Percentiles rank a stretch among this genome's conserved stretches.
phyloP scores from a whole-genome alignment of 1,284 basidiomycete genomes.

The Thelephora terrestris region DNA sequence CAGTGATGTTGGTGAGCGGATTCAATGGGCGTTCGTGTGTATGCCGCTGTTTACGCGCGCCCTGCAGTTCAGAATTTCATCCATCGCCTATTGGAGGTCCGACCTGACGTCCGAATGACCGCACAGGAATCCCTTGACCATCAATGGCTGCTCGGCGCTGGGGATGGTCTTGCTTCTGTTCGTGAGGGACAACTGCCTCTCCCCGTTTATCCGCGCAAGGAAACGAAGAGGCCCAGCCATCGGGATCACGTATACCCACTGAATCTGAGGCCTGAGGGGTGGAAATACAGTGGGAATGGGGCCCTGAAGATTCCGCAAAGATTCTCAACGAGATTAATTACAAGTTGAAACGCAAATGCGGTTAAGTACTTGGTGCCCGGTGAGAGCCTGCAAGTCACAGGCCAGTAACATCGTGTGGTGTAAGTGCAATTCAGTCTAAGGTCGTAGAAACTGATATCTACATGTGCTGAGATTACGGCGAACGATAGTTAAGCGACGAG shows the following conservation, averaged over 20 bases:
- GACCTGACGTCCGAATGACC: conserved; percentile 48
- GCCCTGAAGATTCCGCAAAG: too few species aligned
- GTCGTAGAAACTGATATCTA: not conserved
- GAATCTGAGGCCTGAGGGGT: not conserved
- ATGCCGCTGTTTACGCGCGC: not conserved
- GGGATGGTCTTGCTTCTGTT: conserved; percentile 1
- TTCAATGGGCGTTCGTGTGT: not conserved
- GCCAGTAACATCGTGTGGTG: not conserved
- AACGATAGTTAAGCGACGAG: too few species aligned
- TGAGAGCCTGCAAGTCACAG: too few species aligned
- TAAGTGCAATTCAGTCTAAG: not conserved
- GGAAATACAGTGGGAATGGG: not conserved
- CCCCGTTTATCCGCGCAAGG: too few species aligned
- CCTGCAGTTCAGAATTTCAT: conserved; percentile 37
- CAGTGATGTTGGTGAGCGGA: conserved; percentile 16
- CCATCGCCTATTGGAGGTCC: conserved; percentile 33
- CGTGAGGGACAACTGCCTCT: too few species aligned
- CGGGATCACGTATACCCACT: not conserved
- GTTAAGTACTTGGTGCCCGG: too few species aligned
- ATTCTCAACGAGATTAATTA: too few species aligned
- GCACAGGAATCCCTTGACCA: conserved; percentile 49
- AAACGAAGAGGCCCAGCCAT: too few species aligned
- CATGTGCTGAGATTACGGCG: not conserved
- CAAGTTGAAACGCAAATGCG: too few species aligned
- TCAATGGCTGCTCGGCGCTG: conserved; percentile 43